These are phyloP conservation scores for Chamaecyparis obtusa DNA, from an alignment of 75 land plant genomes.

Conservation along the genomic window DNA sequence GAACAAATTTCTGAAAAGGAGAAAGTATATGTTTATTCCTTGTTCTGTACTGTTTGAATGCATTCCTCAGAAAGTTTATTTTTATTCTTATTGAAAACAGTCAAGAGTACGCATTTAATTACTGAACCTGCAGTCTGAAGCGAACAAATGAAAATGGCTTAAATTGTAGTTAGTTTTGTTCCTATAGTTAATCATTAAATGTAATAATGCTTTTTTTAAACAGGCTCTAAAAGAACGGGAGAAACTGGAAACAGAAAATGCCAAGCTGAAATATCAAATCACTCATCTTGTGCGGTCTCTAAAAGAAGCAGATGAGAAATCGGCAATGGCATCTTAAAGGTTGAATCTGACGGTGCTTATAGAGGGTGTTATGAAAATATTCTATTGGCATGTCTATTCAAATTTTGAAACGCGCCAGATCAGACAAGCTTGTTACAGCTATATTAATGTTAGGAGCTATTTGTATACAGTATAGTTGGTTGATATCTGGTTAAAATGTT, in stretches of 20 bases:
- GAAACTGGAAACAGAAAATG: conserved; percentile 33
- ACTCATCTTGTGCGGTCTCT: conserved; percentile 44
- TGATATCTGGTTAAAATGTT: not conserved
- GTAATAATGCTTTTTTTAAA: not conserved
- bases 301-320: conserved; percentile 31
- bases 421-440: not conserved
- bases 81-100: not conserved
- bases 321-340: conserved; percentile 6
- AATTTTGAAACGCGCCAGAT: not conserved
- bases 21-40: conserved; percentile 12
- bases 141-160: not conserved
- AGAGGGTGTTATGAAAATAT: not conserved
- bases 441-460: not conserved
- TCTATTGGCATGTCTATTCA: not conserved
- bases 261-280: conserved; percentile 48
- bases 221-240: conserved; percentile 37
- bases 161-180: not conserved
- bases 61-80: not conserved
- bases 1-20: conserved; percentile 30
- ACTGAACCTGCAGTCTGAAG: not conserved
- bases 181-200: not conserved
- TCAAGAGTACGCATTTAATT: not conserved
- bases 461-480: not conserved
- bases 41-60: not conserved
- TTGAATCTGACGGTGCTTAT: not conserved